These are phyloP conservation scores for Clohesyomyces aquaticus DNA, from an alignment of 495 filamentous ascomycete species.

Conservation along the genomic window DNA sequence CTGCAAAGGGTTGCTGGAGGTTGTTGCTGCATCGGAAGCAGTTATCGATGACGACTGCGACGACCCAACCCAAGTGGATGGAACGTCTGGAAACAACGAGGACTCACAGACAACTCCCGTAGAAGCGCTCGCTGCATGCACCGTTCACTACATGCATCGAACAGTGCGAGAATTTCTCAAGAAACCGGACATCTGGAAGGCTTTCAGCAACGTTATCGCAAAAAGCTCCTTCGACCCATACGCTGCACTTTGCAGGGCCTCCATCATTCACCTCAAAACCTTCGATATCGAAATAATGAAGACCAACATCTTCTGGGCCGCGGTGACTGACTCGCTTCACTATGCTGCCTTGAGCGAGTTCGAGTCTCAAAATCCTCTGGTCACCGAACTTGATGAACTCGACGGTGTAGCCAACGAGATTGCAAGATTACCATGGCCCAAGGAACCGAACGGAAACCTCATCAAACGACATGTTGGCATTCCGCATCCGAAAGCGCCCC, in stretches of 20 bases:
- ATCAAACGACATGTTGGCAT: slow-evolving; percentile 13
- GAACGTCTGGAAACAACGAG: neutral
- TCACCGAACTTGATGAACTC: slow-evolving; percentile 5
- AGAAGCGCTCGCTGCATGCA: slow-evolving; percentile 8
- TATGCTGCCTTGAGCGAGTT: slow-evolving; percentile 10
- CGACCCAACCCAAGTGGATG: neutral
- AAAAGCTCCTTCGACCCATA: slow-evolving; percentile 10
- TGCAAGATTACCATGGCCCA: slow-evolving; percentile 11
- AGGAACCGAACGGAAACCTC: slow-evolving; percentile 10
- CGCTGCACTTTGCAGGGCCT: slow-evolving; percentile 9
- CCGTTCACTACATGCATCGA: slow-evolving; percentile 12
- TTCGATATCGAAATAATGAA: neutral
- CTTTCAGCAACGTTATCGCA: slow-evolving; percentile 6
- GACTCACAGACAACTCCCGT: neutral
- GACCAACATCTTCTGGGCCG: slow-evolving; percentile 5
- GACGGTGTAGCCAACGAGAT: neutral
- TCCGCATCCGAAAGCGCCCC: slow-evolving; percentile 10
- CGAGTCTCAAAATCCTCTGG: neutral
- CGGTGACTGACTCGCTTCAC: slow-evolving; percentile 1
- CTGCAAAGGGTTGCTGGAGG: slow-evolving; percentile 16
- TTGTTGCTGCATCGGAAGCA: slow-evolving; percentile 5
- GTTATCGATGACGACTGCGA: neutral
- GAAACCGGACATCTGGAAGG: slow-evolving; percentile 6
- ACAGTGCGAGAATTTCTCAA: slow-evolving; percentile 14
- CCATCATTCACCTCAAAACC: slow-evolving; percentile 4